Base-by-base conservation (phyloP, 768 basidiomycete species). In the Hemileccinum impolitum region DNA sequence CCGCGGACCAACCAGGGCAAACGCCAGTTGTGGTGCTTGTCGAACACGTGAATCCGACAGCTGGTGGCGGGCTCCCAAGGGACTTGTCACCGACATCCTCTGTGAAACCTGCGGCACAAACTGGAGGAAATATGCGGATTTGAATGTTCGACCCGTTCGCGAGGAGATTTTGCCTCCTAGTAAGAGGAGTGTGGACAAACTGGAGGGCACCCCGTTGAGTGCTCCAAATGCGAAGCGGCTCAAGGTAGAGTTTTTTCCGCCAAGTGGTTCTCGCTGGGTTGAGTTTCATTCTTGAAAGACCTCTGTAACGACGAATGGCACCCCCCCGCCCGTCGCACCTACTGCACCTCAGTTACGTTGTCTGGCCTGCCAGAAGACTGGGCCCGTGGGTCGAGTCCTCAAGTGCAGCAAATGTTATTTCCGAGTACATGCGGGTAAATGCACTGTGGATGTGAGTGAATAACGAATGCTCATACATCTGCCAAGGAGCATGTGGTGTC, bases 31-130 rank as follows among this genome's bases (percentile, higher is more conserved):
- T 60, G 91, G 88, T 31, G 89, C 90, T 3, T 96, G 93, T 65
- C 76, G 87, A 42, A 89, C 87, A 7, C 82, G 84, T 47, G 88
- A 91, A 51, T 87, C 87, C 6, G 75, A 75, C 32, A 71, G 68
- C 3, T 96, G 93, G 93, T 96, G 91, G 91, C 90, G 88, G 64
- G 91, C 92, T 13, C 94, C 93, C 3, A 90, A 90, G 62, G 88
- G 87, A 18, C 76, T 94, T n/a, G 67, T 75, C 0, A 86, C 86
- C 2, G 77, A 76, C 50, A 78, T 92, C 34, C 80, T 95, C 45
- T 96, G 93, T 63, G 90, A 94, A 39, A 75, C 67, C 25, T 96
- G 93, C 60, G 93, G 93, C 12, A 79, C 82, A 39, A 87, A 87
- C 55, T 96, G 91, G 87, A 76, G 93, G 57, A 96, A 94, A 69